Conservation (phyloP, 176 grass and related monocot species). For the Oryza coarctata region DNA sequence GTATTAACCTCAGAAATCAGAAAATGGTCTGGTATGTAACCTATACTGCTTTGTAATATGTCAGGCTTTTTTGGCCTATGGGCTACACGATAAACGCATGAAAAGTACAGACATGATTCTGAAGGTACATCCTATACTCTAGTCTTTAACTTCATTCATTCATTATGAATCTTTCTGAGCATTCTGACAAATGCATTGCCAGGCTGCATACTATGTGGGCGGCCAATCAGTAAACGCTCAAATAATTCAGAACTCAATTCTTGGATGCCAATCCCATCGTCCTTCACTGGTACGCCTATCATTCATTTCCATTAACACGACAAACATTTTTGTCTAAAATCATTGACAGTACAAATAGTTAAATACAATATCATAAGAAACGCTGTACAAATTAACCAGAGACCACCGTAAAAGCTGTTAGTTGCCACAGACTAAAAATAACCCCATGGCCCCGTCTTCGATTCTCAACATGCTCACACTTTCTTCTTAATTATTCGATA, state of each 20-base stretch:
- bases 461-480: too few species aligned
- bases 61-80: conserved; percentile 80
- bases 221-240: conserved; percentile 89
- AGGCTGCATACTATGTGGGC: conserved; percentile 92
- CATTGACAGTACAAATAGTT: neutral
- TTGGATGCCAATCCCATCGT: conserved; percentile 85
- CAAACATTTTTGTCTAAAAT: neutral
- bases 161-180: conserved; percentile 22
- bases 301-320: neutral
- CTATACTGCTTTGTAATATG: conserved; percentile 13
- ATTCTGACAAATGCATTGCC: neutral
- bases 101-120: conserved; percentile 83
- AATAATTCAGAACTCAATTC: conserved; percentile 80
- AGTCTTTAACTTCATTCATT: neutral
- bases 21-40: conserved; percentile 2
- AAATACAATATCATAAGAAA: neutral
- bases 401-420: neutral
- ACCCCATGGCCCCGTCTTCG: too few species aligned
- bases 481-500: too few species aligned
- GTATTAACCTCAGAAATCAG: neutral
- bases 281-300: conserved; percentile 68
- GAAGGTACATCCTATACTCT: conserved; percentile 47
- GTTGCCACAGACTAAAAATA: too few species aligned
- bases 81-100: conserved; percentile 66
- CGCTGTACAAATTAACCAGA: neutral